Conservation (phyloP, 2,329 filamentous ascomycete species). For the Trichoderma gracile region DNA sequence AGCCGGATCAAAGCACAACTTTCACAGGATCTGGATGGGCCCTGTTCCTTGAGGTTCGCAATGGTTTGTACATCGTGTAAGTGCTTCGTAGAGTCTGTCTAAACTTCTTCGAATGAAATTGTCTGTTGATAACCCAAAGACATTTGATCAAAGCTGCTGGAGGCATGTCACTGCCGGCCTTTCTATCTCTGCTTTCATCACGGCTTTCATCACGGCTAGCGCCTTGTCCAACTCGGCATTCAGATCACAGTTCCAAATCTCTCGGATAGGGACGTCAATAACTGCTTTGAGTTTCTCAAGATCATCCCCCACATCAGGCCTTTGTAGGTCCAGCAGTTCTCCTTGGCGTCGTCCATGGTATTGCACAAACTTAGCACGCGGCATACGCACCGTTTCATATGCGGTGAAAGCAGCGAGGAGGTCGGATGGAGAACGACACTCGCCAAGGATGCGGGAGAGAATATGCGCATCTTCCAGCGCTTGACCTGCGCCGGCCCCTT, state of each 20-base stretch:
- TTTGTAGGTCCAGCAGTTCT: constrained; percentile 24
- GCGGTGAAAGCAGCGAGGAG: constrained; percentile 24
- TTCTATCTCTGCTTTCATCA: background rate
- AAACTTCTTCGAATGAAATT: too few species aligned
- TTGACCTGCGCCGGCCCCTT: constrained; percentile 47
- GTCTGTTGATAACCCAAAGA: background rate
- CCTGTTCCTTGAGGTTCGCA: too few species aligned
- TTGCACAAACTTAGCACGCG: constrained; percentile 26
- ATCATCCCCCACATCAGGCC: constrained; percentile 21
- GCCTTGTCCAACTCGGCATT: constrained; percentile 11
- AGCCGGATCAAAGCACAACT: too few species aligned
- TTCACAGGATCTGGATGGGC: too few species aligned
- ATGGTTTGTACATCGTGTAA: background rate
- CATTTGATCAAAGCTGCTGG: background rate
- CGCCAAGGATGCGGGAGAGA: constrained; percentile 28
- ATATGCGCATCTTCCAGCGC: constrained; percentile 41
- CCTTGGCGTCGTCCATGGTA: constrained; percentile 26
- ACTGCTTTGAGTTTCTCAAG: constrained; percentile 22
- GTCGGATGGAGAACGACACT: constrained; percentile 7
- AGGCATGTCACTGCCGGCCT: background rate
- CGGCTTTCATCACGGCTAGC: background rate
- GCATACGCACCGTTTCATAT: constrained; percentile 27
- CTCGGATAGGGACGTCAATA: constrained; percentile 14
- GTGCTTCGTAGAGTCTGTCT: background rate
- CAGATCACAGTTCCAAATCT: constrained; percentile 19